These are phyloP conservation scores for Gautieria morchelliformis DNA, from an alignment of 768 basidiomycete genomes.

Conservation along the genomic window DNA sequence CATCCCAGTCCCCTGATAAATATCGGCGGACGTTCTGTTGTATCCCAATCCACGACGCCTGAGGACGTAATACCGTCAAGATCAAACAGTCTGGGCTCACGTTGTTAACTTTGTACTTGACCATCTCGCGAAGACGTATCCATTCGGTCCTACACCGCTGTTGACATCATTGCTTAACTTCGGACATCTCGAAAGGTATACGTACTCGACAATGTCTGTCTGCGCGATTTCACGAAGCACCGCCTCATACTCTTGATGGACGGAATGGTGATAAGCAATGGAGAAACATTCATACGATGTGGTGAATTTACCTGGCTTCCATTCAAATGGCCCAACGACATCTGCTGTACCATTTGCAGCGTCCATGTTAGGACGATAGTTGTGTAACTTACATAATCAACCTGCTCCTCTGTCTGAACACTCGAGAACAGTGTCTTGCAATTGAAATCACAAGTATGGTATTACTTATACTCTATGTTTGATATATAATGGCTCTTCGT, in stretches of 20 bases:
- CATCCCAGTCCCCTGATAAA: conserved; percentile 14
- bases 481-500: too few species aligned
- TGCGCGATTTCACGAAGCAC: conserved; percentile 53
- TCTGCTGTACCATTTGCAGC: not conserved
- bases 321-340: conserved; percentile 27
- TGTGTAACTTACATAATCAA: too few species aligned
- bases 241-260: conserved; percentile 43
- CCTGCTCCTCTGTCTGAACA: too few species aligned
- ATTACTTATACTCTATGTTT: too few species aligned
- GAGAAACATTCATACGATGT: not conserved
- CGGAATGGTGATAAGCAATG: conserved; percentile 5
- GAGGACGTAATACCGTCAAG: not conserved
- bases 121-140: conserved; percentile 55
- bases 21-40: conserved; percentile 15
- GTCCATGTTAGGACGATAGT: not conserved
- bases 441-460: too few species aligned
- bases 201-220: conserved; percentile 56
- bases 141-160: conserved; percentile 49
- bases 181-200: conserved; percentile 9
- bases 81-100: conserved; percentile 26
- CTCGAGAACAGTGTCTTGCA: too few species aligned
- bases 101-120: conserved; percentile 63
- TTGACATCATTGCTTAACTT: conserved; percentile 1
- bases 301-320: conserved; percentile 38
- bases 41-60: conserved; percentile 20